Evolutionary conservation across 176 grass and related monocot species (phyloP).

Genomic region (Otatea glauca): DNA sequence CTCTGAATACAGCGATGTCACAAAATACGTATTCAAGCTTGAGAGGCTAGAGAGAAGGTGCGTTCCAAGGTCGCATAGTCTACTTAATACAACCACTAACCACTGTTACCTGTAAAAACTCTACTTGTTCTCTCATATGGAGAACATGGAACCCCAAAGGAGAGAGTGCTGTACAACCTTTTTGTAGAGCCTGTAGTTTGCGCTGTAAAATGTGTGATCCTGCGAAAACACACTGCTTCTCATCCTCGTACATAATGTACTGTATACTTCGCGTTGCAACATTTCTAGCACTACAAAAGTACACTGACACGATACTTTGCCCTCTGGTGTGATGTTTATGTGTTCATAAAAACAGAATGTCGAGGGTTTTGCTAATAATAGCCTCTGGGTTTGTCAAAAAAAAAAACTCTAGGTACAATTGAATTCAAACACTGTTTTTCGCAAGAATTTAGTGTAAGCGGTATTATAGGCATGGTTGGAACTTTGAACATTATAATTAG

Average conservation of each 20-base stretch:
- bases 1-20: background rate
- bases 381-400: no score
- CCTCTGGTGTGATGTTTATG: background rate
- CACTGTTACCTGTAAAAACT: no score
- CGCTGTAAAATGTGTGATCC: constrained; percentile 31
- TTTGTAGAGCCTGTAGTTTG: constrained; percentile 35
- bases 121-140: no score
- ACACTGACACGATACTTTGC: background rate
- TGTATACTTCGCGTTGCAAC: background rate
- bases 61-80: background rate
- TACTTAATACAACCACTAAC: constrained; percentile 15
- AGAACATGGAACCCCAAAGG: no score
- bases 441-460: no score
- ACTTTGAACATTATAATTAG: no score
- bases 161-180: background rate
- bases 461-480: no score
- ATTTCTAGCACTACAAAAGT: background rate
- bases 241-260: background rate
- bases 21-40: background rate
- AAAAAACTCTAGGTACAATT: background rate
- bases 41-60: background rate
- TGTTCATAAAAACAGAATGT: background rate
- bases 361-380: no score
- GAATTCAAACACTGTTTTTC: no score
- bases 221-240: background rate